These are phyloP conservation scores for Pyricularia sp. DNA, from an alignment of 2,329 filamentous ascomycete genomes.

Conservation along the genomic window DNA sequence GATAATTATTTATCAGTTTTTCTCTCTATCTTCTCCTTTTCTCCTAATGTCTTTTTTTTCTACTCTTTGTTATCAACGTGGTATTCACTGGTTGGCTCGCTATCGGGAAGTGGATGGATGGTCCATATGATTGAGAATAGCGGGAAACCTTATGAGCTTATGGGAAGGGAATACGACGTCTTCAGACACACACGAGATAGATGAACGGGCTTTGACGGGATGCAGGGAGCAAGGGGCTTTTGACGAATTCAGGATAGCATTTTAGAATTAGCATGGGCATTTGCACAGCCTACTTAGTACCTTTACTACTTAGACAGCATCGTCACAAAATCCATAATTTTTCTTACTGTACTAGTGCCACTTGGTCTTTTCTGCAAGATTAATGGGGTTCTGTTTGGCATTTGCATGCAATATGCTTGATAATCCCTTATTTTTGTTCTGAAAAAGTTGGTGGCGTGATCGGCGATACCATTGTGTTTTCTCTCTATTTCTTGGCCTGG, in stretches of 20 bases:
- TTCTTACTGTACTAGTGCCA: neutral
- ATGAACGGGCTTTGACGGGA: neutral
- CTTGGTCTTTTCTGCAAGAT: too few relatives aligned
- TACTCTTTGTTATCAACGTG: neutral
- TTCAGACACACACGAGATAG: neutral
- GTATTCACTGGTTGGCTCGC: neutral
- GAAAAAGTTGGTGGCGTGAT: neutral
- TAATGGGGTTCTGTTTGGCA: too few relatives aligned
- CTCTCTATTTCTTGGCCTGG: neutral
- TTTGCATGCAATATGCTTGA: neutral
- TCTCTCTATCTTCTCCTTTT: conserved; percentile 1
- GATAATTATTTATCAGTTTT: conserved; percentile 3
- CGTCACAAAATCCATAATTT: neutral
- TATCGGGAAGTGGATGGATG: neutral
- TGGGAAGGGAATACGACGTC: neutral
- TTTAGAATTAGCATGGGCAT: neutral
- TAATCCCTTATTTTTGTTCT: neutral
- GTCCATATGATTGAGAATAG: neutral
- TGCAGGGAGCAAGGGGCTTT: neutral
- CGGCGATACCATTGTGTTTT: neutral
- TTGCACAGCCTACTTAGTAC: neutral
- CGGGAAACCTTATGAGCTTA: neutral
- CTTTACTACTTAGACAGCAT: neutral
- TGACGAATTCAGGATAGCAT: neutral
- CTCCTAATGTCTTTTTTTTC: conserved; percentile 11